Percentiles rank a stretch among this genome's conserved stretches.
Evolutionary conservation across 306 rosid species (phyloP).

Genomic region (Castanea crenata): DNA sequence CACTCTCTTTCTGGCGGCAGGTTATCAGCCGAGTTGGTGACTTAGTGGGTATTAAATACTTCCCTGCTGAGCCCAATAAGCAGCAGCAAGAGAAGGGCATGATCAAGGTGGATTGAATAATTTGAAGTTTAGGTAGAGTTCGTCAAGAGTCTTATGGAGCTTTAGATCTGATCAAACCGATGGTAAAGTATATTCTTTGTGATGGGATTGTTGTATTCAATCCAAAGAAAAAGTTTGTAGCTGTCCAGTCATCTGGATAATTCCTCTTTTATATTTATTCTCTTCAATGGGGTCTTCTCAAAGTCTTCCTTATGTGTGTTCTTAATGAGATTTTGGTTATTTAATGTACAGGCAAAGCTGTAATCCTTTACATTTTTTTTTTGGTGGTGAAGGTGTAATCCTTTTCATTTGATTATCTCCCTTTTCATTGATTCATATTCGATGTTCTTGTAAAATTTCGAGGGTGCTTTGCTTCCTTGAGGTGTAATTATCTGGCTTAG

Average conservation of each 20-base stretch:
- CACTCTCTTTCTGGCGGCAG: constrained; percentile 26
- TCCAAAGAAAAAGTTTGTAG: background rate
- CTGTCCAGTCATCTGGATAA: background rate
- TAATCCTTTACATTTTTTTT: background rate
- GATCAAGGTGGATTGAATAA: constrained; percentile 27
- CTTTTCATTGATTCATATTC: background rate
- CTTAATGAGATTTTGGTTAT: background rate
- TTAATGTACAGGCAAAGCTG: background rate
- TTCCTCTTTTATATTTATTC: background rate
- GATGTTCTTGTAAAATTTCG: background rate
- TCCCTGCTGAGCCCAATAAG: constrained; percentile 74
- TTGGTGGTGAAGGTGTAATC: background rate
- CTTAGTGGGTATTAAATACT: constrained; percentile 80
- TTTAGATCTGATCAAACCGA: background rate
- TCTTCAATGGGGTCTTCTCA: background rate
- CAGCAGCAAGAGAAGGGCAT: constrained; percentile 24
- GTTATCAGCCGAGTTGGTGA: constrained; percentile 82
- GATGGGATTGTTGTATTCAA: background rate
- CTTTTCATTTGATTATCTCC: background rate
- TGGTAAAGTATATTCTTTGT: background rate
- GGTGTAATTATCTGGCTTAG: background rate
- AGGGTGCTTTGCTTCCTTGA: background rate
- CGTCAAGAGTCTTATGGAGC: background rate
- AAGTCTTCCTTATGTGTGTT: background rate
- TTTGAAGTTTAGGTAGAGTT: background rate